Evolutionary conservation across 2,329 filamentous ascomycete genomes (phyloP).

Genomic region (Seiridium unicorne): DNA sequence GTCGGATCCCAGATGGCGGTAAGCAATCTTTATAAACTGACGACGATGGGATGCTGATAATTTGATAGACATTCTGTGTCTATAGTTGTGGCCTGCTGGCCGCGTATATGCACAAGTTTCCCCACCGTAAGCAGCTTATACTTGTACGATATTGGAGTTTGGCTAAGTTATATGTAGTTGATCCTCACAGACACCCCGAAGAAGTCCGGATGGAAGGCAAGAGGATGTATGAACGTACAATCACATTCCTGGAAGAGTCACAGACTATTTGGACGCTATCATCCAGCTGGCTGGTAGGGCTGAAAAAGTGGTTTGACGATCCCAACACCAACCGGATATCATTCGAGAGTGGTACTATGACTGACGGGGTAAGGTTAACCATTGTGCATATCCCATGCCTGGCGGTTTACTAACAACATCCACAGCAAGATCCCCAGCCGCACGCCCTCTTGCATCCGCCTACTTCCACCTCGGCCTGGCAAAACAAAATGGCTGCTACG

Average conservation of each 20-base stretch:
- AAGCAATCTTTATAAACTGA: conserved; percentile 14
- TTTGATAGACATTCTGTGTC: conserved; percentile 44
- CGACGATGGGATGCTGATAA: not conserved
- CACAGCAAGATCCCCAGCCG: conserved; percentile 4
- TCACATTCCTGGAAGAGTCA: conserved; percentile 45
- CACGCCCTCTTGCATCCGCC: conserved; percentile 11
- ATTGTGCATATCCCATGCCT: not conserved
- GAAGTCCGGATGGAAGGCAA: conserved; percentile 39
- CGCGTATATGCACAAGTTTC: conserved; percentile 51
- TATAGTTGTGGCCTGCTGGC: conserved; percentile 54
- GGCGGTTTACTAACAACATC: not conserved
- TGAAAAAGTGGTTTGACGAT: conserved; percentile 45
- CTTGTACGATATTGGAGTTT: not conserved
- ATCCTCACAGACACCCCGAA: conserved; percentile 30
- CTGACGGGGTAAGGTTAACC: conserved; percentile 39
- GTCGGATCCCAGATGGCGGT: conserved; percentile 54
- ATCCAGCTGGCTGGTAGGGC: conserved; percentile 48
- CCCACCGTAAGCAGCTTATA: conserved; percentile 37
- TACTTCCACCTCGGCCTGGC: conserved; percentile 6
- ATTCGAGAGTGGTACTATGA: conserved; percentile 45
- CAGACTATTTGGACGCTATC: conserved; percentile 52
- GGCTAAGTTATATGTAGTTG: conserved; percentile 8
- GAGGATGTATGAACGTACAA: conserved; percentile 43
- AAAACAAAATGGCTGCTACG: conserved; percentile 5
- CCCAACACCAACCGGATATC: conserved; percentile 36